phyloP scores from a whole-genome alignment of 768 basidiomycete genomes.

The Russula virescens region DNA sequence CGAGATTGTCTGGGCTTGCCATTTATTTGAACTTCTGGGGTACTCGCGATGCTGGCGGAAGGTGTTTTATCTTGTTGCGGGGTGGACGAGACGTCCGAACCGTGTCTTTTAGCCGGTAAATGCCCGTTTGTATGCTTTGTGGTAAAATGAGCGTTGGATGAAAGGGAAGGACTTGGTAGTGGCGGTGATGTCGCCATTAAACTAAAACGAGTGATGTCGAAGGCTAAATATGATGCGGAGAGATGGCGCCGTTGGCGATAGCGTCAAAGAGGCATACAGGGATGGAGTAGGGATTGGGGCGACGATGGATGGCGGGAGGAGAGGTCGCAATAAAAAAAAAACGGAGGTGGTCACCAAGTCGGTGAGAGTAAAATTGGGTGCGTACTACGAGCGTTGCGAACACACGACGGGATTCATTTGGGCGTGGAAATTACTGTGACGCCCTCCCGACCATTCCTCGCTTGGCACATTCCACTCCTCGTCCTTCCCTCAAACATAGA shows the following conservation, averaged over 20 bases:
- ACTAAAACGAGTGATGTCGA: slow-evolving; percentile 4
- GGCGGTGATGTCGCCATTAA: slow-evolving; percentile 19
- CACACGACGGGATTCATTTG: neutral
- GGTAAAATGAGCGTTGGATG: slow-evolving; percentile 23
- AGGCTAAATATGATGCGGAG: neutral
- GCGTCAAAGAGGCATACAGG: slow-evolving; percentile 11
- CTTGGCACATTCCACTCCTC: too few relatives aligned
- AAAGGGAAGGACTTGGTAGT: slow-evolving; percentile 20
- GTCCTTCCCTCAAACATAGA: neutral
- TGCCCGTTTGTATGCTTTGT: slow-evolving; percentile 10
- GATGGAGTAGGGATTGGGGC: neutral
- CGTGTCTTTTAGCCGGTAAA: neutral
- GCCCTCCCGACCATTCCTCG: too few relatives aligned
- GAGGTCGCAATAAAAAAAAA: neutral
- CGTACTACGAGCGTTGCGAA: neutral
- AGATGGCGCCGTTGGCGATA: neutral
- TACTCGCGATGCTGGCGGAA: slow-evolving; percentile 4
- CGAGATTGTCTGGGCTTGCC: slow-evolving; percentile 23
- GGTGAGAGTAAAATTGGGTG: neutral
- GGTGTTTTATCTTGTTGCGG: slow-evolving; percentile 7
- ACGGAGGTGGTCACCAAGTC: neutral
- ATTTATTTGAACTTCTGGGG: slow-evolving; percentile 30
- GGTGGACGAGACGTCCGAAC: slow-evolving; percentile 4
- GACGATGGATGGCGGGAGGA: neutral
- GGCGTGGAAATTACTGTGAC: slow-evolving; percentile 1